These are phyloP conservation scores for Phytophthora podocarpi DNA, from an alignment of 352 stramenopile genomes.

Conservation along the genomic window DNA sequence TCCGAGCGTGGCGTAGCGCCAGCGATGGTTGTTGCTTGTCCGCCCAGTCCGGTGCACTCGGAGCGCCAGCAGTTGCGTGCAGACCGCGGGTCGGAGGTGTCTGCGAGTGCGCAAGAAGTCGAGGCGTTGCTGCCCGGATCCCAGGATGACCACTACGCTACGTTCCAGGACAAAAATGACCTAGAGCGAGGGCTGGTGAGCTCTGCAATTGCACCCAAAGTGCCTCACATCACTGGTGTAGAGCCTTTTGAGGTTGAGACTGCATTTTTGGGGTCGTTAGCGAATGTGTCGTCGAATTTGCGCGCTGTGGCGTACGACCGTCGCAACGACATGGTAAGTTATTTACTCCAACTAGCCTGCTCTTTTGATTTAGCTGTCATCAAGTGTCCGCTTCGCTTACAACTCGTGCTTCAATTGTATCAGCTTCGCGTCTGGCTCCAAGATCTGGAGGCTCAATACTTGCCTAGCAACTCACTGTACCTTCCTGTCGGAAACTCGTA, in stretches of 20 bases:
- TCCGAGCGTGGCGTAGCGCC: constrained; percentile 55
- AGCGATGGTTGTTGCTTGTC: constrained; percentile 48
- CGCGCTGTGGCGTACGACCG: constrained; percentile 55
- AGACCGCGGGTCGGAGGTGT: constrained; percentile 23
- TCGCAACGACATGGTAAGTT: constrained; percentile 72
- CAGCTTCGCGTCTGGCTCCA: constrained; percentile 72
- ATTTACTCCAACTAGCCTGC: not conserved
- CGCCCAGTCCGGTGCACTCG: constrained; percentile 25
- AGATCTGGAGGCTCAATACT: constrained; percentile 69
- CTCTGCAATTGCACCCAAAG: constrained; percentile 8
- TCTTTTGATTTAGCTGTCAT: not conserved
- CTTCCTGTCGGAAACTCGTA: constrained; percentile 78
- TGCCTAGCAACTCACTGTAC: constrained; percentile 83
- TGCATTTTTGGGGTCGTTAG: constrained; percentile 69
- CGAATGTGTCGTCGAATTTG: constrained; percentile 78
- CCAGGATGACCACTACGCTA: constrained; percentile 74
- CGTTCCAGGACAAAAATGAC: constrained; percentile 58
- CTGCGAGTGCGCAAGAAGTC: constrained; percentile 46
- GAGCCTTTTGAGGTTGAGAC: constrained; percentile 78
- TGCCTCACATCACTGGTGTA: constrained; percentile 8
- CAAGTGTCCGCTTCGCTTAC: not conserved
- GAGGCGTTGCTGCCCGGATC: constrained; percentile 52
- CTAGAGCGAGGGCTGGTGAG: constrained; percentile 44
- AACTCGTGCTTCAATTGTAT: not conserved
- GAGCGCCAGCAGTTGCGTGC: constrained; percentile 31